Evolutionary conservation across 495 filamentous ascomycete genomes (phyloP).

Genomic region (Xylaria longipes): DNA sequence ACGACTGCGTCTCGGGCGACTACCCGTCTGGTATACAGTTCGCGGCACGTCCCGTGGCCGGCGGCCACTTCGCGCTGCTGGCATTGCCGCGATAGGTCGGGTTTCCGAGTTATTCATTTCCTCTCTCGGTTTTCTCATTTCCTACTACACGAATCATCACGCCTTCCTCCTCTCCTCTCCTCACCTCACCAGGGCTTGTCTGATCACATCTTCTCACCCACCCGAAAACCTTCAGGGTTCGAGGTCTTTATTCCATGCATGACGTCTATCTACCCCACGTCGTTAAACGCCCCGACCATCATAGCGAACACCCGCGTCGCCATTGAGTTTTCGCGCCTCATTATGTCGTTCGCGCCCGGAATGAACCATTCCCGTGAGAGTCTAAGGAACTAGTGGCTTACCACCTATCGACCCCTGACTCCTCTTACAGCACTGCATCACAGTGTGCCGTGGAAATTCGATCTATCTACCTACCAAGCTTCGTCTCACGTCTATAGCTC

Average conservation of each 20-base stretch:
- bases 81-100: conserved; percentile 54
- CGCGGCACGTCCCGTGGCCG: conserved; percentile 79
- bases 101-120: not conserved
- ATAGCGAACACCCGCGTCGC: not conserved
- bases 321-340: not conserved
- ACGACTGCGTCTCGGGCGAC: conserved; percentile 69
- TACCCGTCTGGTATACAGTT: conserved; percentile 70
- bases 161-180: not conserved
- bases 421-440: not conserved
- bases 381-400: not conserved
- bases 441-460: not conserved
- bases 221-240: not conserved
- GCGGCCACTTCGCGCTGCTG: conserved; percentile 81
- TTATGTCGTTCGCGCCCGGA: not conserved
- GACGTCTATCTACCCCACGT: not conserved
- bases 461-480: not conserved
- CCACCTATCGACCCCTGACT: not conserved
- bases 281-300: not conserved
- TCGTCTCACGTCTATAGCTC: not conserved
- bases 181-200: not conserved
- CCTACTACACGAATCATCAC: not conserved
- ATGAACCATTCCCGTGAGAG: not conserved
- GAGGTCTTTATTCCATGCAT: not conserved
- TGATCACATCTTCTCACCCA: not conserved
- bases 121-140: not conserved